phyloP scores from a whole-genome alignment of 2,329 filamentous ascomycete genomes.

The Scytalidium lignicola region DNA sequence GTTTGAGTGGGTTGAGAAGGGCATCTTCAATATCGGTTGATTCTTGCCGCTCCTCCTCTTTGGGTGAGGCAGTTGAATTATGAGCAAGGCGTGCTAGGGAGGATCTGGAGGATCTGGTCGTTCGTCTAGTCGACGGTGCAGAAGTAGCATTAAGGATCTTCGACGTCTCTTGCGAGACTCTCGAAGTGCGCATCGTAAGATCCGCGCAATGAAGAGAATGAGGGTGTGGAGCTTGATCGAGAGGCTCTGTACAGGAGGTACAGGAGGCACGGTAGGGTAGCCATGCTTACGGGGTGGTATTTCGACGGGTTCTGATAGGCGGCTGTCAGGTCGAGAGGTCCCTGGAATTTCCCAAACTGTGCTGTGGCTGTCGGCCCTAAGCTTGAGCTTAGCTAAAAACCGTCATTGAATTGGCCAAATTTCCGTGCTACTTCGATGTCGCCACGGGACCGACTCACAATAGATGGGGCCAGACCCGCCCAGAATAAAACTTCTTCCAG shows the following conservation, averaged over 20 bases:
- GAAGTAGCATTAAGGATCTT: conserved; percentile 48
- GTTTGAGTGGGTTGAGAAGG: conserved; percentile 36
- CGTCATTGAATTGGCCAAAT: neutral
- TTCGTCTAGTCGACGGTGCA: conserved; percentile 35
- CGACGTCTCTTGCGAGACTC: conserved; percentile 52
- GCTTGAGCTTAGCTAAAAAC: neutral
- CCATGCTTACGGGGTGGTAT: too few species aligned
- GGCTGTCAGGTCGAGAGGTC: neutral
- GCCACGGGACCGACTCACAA: neutral
- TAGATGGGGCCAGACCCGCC: neutral
- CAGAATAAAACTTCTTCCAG: neutral
- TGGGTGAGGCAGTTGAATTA: conserved; percentile 19
- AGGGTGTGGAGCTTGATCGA: neutral
- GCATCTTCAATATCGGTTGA: conserved; percentile 54
- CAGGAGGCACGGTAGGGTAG: too few species aligned
- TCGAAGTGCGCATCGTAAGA: conserved; percentile 39
- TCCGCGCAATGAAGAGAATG: neutral
- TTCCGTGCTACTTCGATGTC: neutral
- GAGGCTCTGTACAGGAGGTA: neutral
- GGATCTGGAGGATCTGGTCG: conserved; percentile 45
- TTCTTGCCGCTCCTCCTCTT: conserved; percentile 10
- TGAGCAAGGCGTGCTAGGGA: conserved; percentile 43
- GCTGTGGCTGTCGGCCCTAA: neutral
- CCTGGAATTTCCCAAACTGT: neutral
- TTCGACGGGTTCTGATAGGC: neutral